phyloP scores from a whole-genome alignment of 495 filamentous ascomycete genomes.

The Pyronema omphalodes region DNA sequence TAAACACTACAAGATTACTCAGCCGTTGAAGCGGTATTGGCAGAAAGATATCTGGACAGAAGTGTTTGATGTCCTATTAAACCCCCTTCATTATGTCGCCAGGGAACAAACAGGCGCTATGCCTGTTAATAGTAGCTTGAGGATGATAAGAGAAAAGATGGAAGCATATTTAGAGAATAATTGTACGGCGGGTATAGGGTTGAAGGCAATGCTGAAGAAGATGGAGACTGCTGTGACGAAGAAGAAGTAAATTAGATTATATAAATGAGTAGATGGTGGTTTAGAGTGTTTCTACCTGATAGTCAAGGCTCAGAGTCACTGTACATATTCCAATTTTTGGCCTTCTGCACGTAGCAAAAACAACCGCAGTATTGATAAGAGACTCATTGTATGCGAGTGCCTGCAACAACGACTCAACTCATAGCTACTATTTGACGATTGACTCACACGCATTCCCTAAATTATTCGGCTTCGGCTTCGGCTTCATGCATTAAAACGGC shows the following conservation, averaged over 20 bases:
- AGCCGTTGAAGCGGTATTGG: conserved; percentile 82
- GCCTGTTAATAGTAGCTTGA: conserved; percentile 51
- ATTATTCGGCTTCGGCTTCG: too few species aligned
- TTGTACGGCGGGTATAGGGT: conserved; percentile 60
- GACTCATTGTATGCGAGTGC: too few species aligned
- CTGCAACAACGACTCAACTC: too few species aligned
- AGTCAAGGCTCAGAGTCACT: too few species aligned
- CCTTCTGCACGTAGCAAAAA: too few species aligned
- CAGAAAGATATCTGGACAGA: conserved; percentile 75
- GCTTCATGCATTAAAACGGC: too few species aligned
- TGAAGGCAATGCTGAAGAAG: conserved; percentile 52
- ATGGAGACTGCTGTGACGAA: conserved; percentile 7
- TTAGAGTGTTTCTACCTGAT: not conserved
- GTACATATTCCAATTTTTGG: too few species aligned
- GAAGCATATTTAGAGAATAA: conserved; percentile 66
- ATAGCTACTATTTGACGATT: too few species aligned
- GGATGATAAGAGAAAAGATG: conserved; percentile 52
- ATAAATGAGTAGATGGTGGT: not conserved
- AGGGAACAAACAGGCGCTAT: conserved; percentile 40
- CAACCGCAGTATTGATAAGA: too few species aligned
- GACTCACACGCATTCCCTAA: too few species aligned
- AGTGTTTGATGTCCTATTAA: conserved; percentile 72
- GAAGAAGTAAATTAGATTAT: not conserved
- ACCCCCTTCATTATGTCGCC: conserved; percentile 47
- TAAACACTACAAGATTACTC: conserved; percentile 51